A percentile compares a stretch with the other conserved stretches of the same genome.
These are phyloP conservation scores for Endothia cerciana DNA, from an alignment of 2,329 filamentous ascomycete genomes.

Conservation along the genomic window DNA sequence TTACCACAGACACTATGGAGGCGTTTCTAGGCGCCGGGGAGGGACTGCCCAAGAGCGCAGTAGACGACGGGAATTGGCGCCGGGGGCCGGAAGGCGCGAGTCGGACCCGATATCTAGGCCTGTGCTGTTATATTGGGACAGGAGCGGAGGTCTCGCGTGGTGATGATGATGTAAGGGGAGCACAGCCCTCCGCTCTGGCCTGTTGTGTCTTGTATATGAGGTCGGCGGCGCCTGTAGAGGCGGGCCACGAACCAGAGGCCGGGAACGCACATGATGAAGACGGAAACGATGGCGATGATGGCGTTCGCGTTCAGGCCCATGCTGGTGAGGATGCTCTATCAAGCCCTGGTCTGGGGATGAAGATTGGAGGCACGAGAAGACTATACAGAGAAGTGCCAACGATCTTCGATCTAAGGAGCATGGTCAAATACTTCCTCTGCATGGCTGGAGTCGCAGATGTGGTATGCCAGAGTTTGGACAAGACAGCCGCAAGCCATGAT, in stretches of 20 bases:
- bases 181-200: background rate
- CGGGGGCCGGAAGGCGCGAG: background rate
- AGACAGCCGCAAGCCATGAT: background rate
- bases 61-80: background rate
- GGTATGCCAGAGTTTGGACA: background rate
- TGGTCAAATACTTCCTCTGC: background rate
- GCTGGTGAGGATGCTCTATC: background rate
- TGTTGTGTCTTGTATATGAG: background rate
- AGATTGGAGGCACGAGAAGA: background rate
- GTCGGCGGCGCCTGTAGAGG: background rate
- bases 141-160: background rate
- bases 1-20: background rate
- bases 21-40: background rate
- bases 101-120: background rate
- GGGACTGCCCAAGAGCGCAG: background rate
- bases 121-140: background rate
- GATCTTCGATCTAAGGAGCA: background rate
- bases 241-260: background rate
- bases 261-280: background rate
- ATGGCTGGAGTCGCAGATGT: too few relatives aligned
- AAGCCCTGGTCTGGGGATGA: background rate
- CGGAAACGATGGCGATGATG: background rate
- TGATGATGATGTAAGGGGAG: background rate
- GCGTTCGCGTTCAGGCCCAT: background rate
- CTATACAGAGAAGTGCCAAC: background rate